A percentile compares a stretch with the other conserved stretches of the same genome.
These are phyloP conservation scores for Mycosphaerella sp. DNA, from an alignment of 2,329 filamentous ascomycete genomes.

Conservation along the genomic window DNA sequence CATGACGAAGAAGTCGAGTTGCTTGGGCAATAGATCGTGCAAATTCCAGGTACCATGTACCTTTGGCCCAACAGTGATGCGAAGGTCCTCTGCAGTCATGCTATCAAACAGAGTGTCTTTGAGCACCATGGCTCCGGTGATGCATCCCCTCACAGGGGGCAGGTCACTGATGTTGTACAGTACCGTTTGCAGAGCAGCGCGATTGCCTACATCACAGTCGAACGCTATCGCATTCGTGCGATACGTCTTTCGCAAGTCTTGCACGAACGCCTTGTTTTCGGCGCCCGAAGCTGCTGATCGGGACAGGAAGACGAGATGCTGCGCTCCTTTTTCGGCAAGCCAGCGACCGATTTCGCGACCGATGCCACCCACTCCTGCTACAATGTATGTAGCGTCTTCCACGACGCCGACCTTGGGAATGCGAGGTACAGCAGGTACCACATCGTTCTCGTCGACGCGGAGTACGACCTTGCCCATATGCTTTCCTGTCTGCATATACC, in stretches of 20 bases:
- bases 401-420: not conserved
- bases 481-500: slow-evolving; percentile 13
- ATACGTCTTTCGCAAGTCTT: slow-evolving; percentile 4
- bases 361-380: slow-evolving; percentile 15
- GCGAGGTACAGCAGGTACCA: slow-evolving; percentile 4
- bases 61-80: slow-evolving; percentile 21
- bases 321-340: slow-evolving; percentile 8
- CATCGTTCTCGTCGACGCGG: not conserved
- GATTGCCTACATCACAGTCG: slow-evolving; percentile 11
- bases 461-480: slow-evolving; percentile 16
- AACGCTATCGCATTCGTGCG: slow-evolving; percentile 5
- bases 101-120: slow-evolving; percentile 19
- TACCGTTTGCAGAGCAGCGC: slow-evolving; percentile 16
- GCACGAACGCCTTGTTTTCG: slow-evolving; percentile 2
- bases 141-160: slow-evolving; percentile 38
- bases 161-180: slow-evolving; percentile 19
- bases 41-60: slow-evolving; percentile 29
- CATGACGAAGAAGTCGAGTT: slow-evolving; percentile 32
- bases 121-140: slow-evolving; percentile 35
- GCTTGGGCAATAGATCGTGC: slow-evolving; percentile 16
- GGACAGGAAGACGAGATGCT: slow-evolving; percentile 11
- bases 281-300: slow-evolving; percentile 4
- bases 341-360: slow-evolving; percentile 8
- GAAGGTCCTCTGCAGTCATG: slow-evolving; percentile 22
- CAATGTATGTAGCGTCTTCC: slow-evolving; percentile 12